Conservation (phyloP, 176 grass and related monocot species). For the Musa itinerans region DNA sequence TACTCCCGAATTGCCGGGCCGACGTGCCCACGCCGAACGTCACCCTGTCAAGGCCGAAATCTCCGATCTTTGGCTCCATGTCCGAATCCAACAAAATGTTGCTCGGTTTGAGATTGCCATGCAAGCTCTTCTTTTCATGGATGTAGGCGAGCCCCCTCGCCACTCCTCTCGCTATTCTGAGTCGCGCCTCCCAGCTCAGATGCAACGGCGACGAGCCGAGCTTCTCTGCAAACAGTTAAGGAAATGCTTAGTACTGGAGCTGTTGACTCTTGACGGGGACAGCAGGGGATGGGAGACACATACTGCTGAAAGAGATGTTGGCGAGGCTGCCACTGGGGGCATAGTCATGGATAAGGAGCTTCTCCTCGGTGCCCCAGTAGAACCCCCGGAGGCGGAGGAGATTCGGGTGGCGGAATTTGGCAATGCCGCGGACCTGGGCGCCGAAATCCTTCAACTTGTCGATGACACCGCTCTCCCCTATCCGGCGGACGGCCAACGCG, state of each 20-base stretch:
- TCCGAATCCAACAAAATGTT: slow-evolving; percentile 9
- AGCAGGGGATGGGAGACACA: not conserved
- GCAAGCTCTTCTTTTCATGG: slow-evolving; percentile 14
- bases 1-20: slow-evolving; percentile 14
- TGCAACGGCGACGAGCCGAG: slow-evolving; percentile 16
- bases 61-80: slow-evolving; percentile 16
- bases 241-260: not conserved
- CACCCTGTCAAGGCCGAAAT: slow-evolving; percentile 8
- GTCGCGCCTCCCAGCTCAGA: slow-evolving; percentile 9
- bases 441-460: slow-evolving; percentile 18
- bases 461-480: slow-evolving; percentile 8
- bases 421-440: slow-evolving; percentile 8
- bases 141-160: slow-evolving; percentile 14
- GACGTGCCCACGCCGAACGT: slow-evolving; percentile 1
- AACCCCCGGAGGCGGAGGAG: slow-evolving; percentile 12
- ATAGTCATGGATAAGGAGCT: slow-evolving; percentile 19
- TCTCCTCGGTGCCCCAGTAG: slow-evolving; percentile 18
- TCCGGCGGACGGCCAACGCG: slow-evolving; percentile 10
- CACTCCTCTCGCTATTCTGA: slow-evolving; percentile 9
- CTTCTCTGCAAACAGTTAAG: not conserved
- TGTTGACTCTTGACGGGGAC: not conserved
- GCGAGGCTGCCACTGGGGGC: slow-evolving; percentile 15
- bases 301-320: slow-evolving; percentile 18
- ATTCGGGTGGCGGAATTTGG: slow-evolving; percentile 14
- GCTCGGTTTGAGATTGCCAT: slow-evolving; percentile 14